Evolutionary conservation across 176 grass and related monocot species (phyloP).

Genomic region (Paspalum vaginatum): DNA sequence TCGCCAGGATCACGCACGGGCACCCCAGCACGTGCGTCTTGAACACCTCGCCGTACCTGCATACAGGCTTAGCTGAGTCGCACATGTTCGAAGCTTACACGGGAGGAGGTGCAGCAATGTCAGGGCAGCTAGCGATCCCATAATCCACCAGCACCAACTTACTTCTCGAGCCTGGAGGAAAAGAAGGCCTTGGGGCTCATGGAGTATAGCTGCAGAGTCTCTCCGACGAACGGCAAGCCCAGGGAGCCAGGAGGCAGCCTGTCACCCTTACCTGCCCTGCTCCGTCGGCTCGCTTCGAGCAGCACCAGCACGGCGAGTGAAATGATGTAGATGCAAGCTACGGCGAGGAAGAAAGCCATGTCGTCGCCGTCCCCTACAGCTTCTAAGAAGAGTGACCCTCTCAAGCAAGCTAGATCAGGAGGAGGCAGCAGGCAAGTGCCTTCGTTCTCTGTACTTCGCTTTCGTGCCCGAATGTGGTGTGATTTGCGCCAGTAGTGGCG

Average conservation of each 20-base stretch:
- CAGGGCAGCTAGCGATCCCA: background rate
- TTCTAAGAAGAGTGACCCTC: constrained; percentile 13
- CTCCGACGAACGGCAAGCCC: constrained; percentile 61
- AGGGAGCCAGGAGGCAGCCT: constrained; percentile 59
- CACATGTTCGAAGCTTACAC: background rate
- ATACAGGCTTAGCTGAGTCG: too few relatives aligned
- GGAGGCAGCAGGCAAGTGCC: background rate
- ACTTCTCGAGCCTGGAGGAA: constrained; percentile 54
- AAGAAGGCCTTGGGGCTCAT: constrained; percentile 60
- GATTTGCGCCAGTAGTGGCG: constrained; percentile 32
- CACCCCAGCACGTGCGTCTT: constrained; percentile 64
- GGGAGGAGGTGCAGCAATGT: background rate
- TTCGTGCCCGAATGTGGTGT: constrained; percentile 48
- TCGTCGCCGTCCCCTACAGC: background rate
- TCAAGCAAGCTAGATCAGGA: constrained; percentile 28
- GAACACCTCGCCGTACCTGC: constrained; percentile 72
- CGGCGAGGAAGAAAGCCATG: constrained; percentile 35
- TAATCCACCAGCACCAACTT: background rate
- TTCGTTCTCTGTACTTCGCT: constrained; percentile 32
- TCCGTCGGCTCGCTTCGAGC: background rate
- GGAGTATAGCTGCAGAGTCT: constrained; percentile 70
- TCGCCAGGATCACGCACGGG: constrained; percentile 72
- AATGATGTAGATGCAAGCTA: background rate
- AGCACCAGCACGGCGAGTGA: background rate
- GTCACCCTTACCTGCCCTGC: background rate